These are phyloP conservation scores for Xylaria castorea DNA, from an alignment of 495 filamentous ascomycete species.

Conservation along the genomic window DNA sequence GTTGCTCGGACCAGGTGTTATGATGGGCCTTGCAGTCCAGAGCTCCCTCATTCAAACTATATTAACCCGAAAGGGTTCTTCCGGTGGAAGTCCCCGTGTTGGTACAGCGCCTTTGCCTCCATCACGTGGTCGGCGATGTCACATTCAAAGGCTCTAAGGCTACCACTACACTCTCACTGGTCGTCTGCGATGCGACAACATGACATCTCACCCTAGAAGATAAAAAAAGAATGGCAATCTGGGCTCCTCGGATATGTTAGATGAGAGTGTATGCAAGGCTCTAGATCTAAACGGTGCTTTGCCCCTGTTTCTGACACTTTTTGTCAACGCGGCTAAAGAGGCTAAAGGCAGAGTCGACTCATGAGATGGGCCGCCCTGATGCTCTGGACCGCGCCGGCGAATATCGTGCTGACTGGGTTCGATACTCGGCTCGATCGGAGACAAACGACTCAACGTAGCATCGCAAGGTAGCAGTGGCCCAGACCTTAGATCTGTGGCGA, in stretches of 20 bases:
- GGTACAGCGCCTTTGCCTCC: neutral
- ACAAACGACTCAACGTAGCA: constrained; percentile 22
- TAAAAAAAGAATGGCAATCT: constrained; percentile 23
- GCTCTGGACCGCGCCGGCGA: constrained; percentile 24
- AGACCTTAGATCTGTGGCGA: constrained; percentile 17
- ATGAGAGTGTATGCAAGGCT: constrained; percentile 20
- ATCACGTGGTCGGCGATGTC: constrained; percentile 17
- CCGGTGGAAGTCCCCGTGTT: constrained; percentile 14
- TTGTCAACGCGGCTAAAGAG: constrained; percentile 43
- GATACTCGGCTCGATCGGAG: constrained; percentile 14
- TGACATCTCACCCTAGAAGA: constrained; percentile 19
- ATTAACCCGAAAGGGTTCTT: constrained; percentile 17
- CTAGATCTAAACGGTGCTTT: constrained; percentile 28
- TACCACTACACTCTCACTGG: neutral
- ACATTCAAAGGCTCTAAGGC: neutral
- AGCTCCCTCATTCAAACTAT: constrained; percentile 12
- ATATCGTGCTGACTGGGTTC: constrained; percentile 1
- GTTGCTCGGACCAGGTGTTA: constrained; percentile 19
- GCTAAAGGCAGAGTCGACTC: constrained; percentile 35
- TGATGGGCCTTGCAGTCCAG: constrained; percentile 14
- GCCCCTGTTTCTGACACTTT: constrained; percentile 29
- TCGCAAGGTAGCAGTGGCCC: constrained; percentile 19
- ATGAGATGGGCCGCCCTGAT: constrained; percentile 22
- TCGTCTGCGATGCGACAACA: constrained; percentile 16
- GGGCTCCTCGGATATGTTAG: constrained; percentile 17